Evolutionary conservation across 106 monocot species (phyloP), one percentile per base, ranked within the genome.

Genomic region (Alisma plantagoaquatica): DNA sequence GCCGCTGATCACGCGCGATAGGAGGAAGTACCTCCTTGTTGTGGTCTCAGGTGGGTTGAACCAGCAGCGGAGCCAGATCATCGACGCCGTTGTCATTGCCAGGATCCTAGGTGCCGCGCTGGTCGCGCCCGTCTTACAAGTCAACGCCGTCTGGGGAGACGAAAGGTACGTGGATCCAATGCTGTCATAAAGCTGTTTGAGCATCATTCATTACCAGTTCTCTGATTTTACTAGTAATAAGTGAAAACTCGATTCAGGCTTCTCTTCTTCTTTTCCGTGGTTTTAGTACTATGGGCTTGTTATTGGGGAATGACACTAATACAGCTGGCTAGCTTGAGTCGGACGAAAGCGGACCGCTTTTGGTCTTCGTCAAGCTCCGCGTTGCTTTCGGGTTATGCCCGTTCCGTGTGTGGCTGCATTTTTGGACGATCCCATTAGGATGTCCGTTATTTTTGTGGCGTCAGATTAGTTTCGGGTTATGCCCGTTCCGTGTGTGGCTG

Each of bases 21-120:
- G 78, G 54, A 51, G 73, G 67, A 86, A 77, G 66, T 92, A 86
- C 51, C 49, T 92, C 48, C 45, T 86, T 67, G 92, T 92, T 42
- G 92, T 86, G 33, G 92, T 86, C 1, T 69, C 82, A 23, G 92
- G 92, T 2, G 92, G 92, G 9, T 64, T 92, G 56, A 92, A 92
- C 61, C 92, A 92, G 75, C 92, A 92, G 68, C 52, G 81, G 57
- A 86, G 82, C 57, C 81, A 92, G 82, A 92, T 92, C 44, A 79
- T 82, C 18, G 92, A 92, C 49, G 92, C 92, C 12, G 92, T 86
- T 11, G 86, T 92, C 31, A 92, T 92, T 43, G 86, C 92, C 23
- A 57, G 92, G 43, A 86, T 92, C 21, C 76, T 92, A 17, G 86
- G 86, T 14, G 92, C 92, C 10, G 76, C 82, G 28, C 82, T 92